Conservation (phyloP, 768 basidiomycete genomes). For the Collybiopsis luxurians region DNA sequence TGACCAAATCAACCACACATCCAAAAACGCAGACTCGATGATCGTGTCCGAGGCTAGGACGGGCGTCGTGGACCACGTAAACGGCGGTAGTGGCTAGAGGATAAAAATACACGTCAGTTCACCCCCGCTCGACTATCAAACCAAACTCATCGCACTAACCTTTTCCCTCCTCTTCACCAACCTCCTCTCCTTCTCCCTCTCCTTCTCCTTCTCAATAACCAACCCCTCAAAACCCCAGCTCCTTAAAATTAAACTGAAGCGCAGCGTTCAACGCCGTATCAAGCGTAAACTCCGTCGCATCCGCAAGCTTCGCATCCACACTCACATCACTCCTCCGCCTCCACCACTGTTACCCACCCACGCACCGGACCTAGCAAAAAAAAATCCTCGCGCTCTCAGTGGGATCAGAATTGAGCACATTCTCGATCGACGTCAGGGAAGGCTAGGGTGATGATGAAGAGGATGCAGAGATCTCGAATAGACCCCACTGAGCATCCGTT, state of each 20-base stretch:
- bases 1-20: slow-evolving; percentile 78
- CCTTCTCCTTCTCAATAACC: not conserved
- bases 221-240: not conserved
- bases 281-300: not conserved
- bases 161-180: slow-evolving; percentile 84
- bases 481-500: slow-evolving; percentile 89
- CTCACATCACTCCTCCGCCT: not conserved
- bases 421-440: slow-evolving; percentile 32
- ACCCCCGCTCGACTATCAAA: too few species aligned
- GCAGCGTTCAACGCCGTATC: not conserved
- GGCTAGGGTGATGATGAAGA: slow-evolving; percentile 21
- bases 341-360: too few species aligned
- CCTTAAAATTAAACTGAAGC: not conserved
- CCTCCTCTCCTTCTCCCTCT: not conserved
- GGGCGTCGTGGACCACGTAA: slow-evolving; percentile 92
- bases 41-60: slow-evolving; percentile 66
- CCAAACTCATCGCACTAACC: slow-evolving; percentile 17
- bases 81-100: slow-evolving; percentile 47
- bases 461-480: slow-evolving; percentile 83
- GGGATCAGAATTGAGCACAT: slow-evolving; percentile 88
- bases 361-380: not conserved
- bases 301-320: not conserved
- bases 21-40: slow-evolving; percentile 88
- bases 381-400: slow-evolving; percentile 80
- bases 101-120: not conserved